These are phyloP conservation scores for Yamadazyma kitorensis DNA, from an alignment of 805 yeast genomes.

Conservation along the genomic window DNA sequence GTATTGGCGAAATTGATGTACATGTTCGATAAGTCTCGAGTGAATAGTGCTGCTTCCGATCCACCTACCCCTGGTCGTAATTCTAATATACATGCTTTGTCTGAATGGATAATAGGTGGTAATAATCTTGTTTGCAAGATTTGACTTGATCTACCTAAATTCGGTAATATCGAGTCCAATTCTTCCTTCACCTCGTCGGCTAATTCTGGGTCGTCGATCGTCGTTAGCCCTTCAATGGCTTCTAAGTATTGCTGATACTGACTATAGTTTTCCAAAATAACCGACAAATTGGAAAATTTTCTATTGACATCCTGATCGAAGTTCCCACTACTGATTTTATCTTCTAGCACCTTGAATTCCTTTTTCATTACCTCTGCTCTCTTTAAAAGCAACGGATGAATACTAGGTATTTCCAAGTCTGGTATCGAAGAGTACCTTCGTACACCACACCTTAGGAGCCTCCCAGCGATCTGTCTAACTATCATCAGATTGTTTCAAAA, in stretches of 20 bases:
- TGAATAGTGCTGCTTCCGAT: constrained; percentile 83
- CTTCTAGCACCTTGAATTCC: constrained; percentile 28
- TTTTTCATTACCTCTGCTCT: constrained; percentile 31
- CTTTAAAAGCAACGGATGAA: constrained; percentile 39
- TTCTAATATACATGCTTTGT: constrained; percentile 76
- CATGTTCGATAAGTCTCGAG: constrained; percentile 79
- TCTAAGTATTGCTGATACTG: constrained; percentile 25
- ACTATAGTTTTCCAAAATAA: constrained; percentile 30
- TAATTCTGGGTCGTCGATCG: constrained; percentile 41
- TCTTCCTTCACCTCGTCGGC: constrained; percentile 61
- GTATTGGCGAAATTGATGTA: constrained; percentile 66
- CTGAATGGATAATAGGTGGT: constrained; percentile 76
- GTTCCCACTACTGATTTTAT: constrained; percentile 23
- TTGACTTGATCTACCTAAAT: constrained; percentile 39
- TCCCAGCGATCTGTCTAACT: too few species aligned
- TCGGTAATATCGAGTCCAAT: constrained; percentile 44
- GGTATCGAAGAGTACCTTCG: constrained; percentile 4
- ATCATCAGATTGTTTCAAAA: too few species aligned
- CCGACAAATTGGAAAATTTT: constrained; percentile 30
- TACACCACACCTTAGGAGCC: neutral
- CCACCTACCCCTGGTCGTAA: constrained; percentile 97
- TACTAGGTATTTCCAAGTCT: constrained; percentile 16
- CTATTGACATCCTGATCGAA: constrained; percentile 34
- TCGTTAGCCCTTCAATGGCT: constrained; percentile 22
- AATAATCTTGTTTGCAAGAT: constrained; percentile 57